Base-by-base conservation (phyloP, 1,139 yeast genomes). In the Zygoascus hellenicus region DNA sequence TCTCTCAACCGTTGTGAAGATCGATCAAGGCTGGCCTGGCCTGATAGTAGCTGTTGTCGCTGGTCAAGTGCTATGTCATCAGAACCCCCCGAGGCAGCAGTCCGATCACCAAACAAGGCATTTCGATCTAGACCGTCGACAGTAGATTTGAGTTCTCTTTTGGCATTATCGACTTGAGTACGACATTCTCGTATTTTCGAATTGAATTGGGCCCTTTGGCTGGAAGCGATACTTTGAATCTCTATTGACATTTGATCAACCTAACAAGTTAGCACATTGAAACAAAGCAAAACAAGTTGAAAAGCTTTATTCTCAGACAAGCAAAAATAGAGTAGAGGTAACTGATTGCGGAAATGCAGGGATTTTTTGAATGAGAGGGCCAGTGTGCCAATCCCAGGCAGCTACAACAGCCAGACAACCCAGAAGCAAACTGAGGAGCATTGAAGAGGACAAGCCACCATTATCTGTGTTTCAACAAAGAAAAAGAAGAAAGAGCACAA, bases 1-100 rank as follows among this genome's bases (percentile, higher is more conserved):
- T 92, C 97, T 52, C 84, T 76, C 48, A 94, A 73, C 58, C 96
- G 75, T 55, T 89, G 94, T 1, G 89, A 78, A 1, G 95, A 79
- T 55, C 95, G 75, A 57, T 88, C 96, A 52, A 94, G 74, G 1
- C 94, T 76, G 1, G 90, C 83, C 59, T 88, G 87, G 52, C 88
- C 88, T 48, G 77, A 76, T 50, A 94, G 71, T 43, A 94, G 72
- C 58, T 85, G 88, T 58, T 85, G 88, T 46, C 98, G 77, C 66
- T 92, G 97, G 45, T 77, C 77, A 50, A 80, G 80, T 46, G 78
- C 75, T 35, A 71, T 69, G 38, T 72, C 76, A 43, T 68, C 76
- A 5, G 13, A 52, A 55, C 59, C 45, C 43, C 53, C 52, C 52
- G 38, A 56, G 9, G 54, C 58, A n/a, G 55, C 54, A 15, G 53